Evolutionary conservation across 805 yeast species (phyloP), one percentile per base, ranked within the genome.

Genomic region (Ogataea wickerhamii): DNA sequence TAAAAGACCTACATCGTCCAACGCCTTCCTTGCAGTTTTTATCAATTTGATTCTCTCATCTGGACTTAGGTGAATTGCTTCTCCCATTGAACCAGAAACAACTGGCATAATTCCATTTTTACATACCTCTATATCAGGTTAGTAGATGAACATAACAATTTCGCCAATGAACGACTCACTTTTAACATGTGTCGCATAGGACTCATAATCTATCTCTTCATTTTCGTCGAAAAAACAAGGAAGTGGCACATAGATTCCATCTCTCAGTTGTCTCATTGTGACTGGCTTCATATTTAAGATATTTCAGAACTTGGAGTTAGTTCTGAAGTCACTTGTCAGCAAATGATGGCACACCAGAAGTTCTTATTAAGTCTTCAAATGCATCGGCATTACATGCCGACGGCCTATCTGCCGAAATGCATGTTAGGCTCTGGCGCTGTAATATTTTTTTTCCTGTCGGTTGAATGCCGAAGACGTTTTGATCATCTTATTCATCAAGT

Each of bases 71-170:
- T 64, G 66, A 12, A 55, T 47, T 14, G 66, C 58, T 44, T 66
- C 71, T 8, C 71, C 71, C 59, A 65, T 64, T 4, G 69, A 64
- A 1, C 71, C 71, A 7, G 66, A 49, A 8, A 63, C 55, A 11
- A 65, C 67, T 18, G 64, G 44, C 17, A 48, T 46, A 20, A 66
- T 56, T 6, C 69, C 68, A 22, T 44, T 47, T 5, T 38, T 40
- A 28, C 58, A 47, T 7, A 20, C 24, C 11, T 19, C 41, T 38
- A 13, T 33, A 18, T 18, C 12, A n/a, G 7, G 35, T 32, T 20
- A 21, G 25, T 32, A 12, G 16, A 17, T 18, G 34, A 32, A 32
- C 11, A 16, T 23, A 5, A 34, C 14, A 24, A n/a, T n/a, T n/a
- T n/a, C n/a, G n/a, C n/a, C n/a, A n/a, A n/a, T n/a, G n/a, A 26